phyloP scores from a whole-genome alignment of 73 alveolate genomes.

The Paramecium caudatum region DNA sequence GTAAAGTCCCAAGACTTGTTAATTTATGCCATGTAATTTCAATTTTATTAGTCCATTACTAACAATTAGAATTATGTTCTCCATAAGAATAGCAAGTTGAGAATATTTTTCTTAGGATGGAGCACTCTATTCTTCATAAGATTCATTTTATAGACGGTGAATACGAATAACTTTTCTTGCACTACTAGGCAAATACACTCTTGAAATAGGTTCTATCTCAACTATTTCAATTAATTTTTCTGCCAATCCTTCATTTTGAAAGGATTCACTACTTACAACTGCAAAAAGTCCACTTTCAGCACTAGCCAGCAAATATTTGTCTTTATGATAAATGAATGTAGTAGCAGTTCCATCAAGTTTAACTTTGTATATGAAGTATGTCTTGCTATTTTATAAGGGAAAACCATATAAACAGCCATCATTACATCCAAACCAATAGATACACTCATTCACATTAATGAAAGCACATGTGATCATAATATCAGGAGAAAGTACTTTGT shows the following conservation, averaged over 20 bases:
- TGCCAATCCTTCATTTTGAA: neutral
- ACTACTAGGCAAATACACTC: neutral
- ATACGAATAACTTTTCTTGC: constrained; percentile 30
- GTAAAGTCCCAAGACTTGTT: constrained; percentile 14
- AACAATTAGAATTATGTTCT: neutral
- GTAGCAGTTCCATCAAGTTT: constrained; percentile 4
- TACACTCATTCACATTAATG: neutral
- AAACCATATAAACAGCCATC: constrained; percentile 44
- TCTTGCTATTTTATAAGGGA: neutral
- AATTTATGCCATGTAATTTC: constrained; percentile 42
- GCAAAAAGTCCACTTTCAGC: constrained; percentile 40
- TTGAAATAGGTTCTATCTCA: neutral
- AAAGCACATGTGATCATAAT: neutral
- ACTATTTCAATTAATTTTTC: neutral
- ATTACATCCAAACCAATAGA: constrained; percentile 42
- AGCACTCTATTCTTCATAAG: neutral
- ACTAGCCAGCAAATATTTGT: neutral
- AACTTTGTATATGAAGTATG: neutral
- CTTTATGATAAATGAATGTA: neutral
- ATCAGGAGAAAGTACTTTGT: neutral
- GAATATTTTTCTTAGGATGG: neutral
- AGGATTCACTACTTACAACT: neutral
- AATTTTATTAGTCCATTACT: neutral
- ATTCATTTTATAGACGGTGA: constrained; percentile 20
- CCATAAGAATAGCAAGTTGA: constrained; percentile 19